Conservation (phyloP, 495 filamentous ascomycete species). For the Cercophora scortea region DNA sequence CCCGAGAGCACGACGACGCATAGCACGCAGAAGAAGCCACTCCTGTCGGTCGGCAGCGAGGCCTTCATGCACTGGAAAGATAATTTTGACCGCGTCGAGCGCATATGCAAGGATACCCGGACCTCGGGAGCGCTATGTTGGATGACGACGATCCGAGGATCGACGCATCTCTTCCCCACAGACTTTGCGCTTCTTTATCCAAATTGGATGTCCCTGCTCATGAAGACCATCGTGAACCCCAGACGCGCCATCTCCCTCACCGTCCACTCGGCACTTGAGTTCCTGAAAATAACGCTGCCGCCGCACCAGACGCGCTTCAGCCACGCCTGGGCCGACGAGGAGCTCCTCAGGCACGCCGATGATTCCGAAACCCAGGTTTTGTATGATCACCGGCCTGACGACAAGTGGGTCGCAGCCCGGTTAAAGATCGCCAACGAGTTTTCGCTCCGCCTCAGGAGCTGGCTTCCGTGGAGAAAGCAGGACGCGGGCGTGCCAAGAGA, state of each 20-base stretch:
- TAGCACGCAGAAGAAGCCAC: conserved; percentile 37
- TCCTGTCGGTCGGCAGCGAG: conserved; percentile 52
- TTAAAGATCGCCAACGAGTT: conserved; percentile 43
- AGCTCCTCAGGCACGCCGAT: conserved; percentile 22
- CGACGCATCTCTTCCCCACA: conserved; percentile 49
- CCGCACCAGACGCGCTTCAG: conserved; percentile 21
- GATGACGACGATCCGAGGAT: conserved; percentile 53
- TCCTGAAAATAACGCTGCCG: conserved; percentile 37
- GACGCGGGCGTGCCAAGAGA: conserved; percentile 13
- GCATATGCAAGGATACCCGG: conserved; percentile 43
- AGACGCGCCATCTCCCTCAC: conserved; percentile 49
- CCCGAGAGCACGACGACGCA: conserved; percentile 28
- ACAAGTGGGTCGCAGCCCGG: conserved; percentile 38
- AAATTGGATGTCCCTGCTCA: conserved; percentile 40
- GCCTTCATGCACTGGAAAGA: conserved; percentile 55
- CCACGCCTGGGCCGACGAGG: conserved; percentile 32
- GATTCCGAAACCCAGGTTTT: conserved; percentile 26
- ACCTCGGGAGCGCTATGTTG: conserved; percentile 40
- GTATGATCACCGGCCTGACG: conserved; percentile 34
- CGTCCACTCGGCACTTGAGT: conserved; percentile 46
- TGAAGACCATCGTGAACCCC: conserved; percentile 52
- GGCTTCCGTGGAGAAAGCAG: conserved; percentile 17
- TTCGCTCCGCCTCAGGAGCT: conserved; percentile 25
- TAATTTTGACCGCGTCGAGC: conserved; percentile 44
- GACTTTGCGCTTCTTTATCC: conserved; percentile 56